Conservation (phyloP, 176 grass and related monocot genomes). For the Secale cereale region DNA sequence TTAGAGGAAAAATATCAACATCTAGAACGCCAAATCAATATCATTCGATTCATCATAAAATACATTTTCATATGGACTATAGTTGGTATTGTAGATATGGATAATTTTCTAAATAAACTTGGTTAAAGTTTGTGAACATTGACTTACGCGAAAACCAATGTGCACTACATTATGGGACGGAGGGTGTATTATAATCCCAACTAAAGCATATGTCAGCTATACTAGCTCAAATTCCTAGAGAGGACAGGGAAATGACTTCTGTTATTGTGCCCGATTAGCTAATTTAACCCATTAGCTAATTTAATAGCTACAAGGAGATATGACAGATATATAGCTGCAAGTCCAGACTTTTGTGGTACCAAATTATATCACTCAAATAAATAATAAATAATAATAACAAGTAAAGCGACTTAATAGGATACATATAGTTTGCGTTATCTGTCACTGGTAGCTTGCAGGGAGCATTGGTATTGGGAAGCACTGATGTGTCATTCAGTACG, state of each 20-base stretch:
- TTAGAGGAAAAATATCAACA: too few relatives aligned
- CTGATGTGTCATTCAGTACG: slow-evolving; percentile 37
- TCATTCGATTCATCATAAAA: too few relatives aligned
- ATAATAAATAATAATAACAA: slow-evolving; percentile 13
- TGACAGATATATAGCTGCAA: neutral
- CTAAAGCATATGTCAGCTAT: slow-evolving; percentile 17
- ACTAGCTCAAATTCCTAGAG: neutral
- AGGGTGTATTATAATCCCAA: neutral
- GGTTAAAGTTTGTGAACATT: too few relatives aligned
- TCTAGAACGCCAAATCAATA: too few relatives aligned
- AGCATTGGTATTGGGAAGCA: slow-evolving; percentile 49
- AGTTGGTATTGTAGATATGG: too few relatives aligned
- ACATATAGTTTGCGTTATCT: slow-evolving; percentile 48
- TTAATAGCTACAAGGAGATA: neutral
- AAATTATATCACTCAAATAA: slow-evolving; percentile 27
- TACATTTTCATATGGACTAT: too few relatives aligned
- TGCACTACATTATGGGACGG: too few relatives aligned
- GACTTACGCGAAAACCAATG: too few relatives aligned
- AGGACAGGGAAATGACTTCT: slow-evolving; percentile 12
- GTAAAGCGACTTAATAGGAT: slow-evolving; percentile 49
- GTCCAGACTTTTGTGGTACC: neutral
- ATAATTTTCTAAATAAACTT: too few relatives aligned
- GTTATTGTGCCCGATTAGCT: neutral
- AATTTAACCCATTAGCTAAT: slow-evolving; percentile 18
- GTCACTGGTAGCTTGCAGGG: slow-evolving; percentile 21